A percentile compares a stretch with the other conserved stretches of the same genome.
Conservation (phyloP, 2,329 filamentous ascomycete genomes). For the Chaetothyriales sp. region DNA sequence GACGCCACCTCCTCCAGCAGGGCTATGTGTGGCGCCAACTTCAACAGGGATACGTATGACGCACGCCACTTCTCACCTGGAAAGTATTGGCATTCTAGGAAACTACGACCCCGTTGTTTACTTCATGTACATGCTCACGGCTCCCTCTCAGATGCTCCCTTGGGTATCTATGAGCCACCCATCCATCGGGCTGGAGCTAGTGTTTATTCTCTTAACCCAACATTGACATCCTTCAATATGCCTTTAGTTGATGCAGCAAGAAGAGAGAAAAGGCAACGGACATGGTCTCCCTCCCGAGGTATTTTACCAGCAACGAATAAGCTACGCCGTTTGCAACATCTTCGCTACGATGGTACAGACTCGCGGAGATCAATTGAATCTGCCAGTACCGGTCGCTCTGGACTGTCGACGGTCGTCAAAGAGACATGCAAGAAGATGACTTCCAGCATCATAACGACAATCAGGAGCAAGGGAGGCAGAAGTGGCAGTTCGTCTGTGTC, state of each 20-base stretch:
- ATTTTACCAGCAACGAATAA: background rate
- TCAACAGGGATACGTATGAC: constrained; percentile 4
- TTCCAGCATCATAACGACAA: constrained; percentile 9
- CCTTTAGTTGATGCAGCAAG: constrained; percentile 5
- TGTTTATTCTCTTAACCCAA: background rate
- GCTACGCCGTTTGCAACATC: constrained; percentile 4
- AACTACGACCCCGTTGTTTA: background rate
- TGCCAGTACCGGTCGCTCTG: constrained; percentile 8
- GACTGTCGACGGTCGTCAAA: background rate
- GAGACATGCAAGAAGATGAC: constrained; percentile 7
- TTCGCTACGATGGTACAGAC: constrained; percentile 11
- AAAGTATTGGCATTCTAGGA: background rate
- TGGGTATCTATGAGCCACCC: background rate
- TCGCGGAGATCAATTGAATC: constrained; percentile 12
- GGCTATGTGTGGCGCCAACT: background rate
- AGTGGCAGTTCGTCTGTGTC: background rate
- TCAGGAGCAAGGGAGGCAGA: constrained; percentile 6
- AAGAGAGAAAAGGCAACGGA: background rate
- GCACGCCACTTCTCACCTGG: background rate
- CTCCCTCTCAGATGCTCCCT: background rate
- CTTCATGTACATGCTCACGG: background rate
- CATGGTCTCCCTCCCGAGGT: background rate
- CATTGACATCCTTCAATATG: constrained; percentile 4
- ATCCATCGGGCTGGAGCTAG: background rate
- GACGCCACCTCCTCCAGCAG: too few relatives aligned